Base-by-base conservation (phyloP, 441 rosid species). In the Erysimum pusillum region DNA sequence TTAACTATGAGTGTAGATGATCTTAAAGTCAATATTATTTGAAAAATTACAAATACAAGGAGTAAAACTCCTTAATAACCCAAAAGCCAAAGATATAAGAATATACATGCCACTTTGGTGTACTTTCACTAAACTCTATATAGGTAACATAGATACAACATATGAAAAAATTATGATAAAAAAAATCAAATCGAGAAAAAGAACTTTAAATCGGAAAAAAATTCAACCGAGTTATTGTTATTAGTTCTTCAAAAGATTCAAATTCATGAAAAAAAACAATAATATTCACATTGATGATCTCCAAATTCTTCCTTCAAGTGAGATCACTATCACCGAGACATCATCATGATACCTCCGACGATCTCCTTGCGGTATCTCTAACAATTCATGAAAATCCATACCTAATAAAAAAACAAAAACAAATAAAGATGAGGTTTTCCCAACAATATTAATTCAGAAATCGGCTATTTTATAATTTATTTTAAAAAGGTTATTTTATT, bases 231-330 rank as follows among this genome's bases (percentile, higher is more conserved):
- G 71, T 75, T 59, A 74, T 44, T 45, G 62, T 46, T 22, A 20
- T 58, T 39, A 67, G 66, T 35, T 57, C 78, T 66, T 57, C 42
- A 44, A 48, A 44, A 34, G 51, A 54, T 68, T 25, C 39, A 63
- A 42, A 25, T 44, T 63, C 14, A 44, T 14, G 53, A 3, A 56
- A 41, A 63, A 35, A 41, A 28, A 14, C 34, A 69, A 17, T 59
- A 63, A 35, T 64, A n/a, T 81, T 84, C 75, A 85, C 88, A 77
- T 71, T 8, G 89, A 87, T 38, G 91, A 90, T 57, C 83, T 81
- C 95, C 91, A 90, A 49, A 88, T 90, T 75, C 92, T 85, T 64
- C 95, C 92, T 73, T 86, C 90, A 25, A 90, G 83, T 52, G 95
- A 90, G 38, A 90, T 83, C 34, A 90, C 83, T 58, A 90, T 88